Base-by-base conservation (phyloP, 2,329 filamentous ascomycete species). In the Claviceps pusilla region DNA sequence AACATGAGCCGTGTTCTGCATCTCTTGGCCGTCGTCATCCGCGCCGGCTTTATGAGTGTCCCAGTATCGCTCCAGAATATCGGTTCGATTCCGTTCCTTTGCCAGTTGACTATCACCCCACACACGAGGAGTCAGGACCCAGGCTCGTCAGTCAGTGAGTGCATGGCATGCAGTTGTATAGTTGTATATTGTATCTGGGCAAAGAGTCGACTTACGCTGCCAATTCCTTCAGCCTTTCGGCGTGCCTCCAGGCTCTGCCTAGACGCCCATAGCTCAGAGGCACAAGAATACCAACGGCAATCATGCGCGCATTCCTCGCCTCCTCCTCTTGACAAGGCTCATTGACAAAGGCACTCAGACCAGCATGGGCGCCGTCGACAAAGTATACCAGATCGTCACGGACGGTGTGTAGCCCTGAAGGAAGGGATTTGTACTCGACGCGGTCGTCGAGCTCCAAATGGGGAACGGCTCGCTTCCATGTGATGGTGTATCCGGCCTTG, bases 361-460 rank as follows among this genome's bases (percentile, higher is more conserved):
- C 93, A 5, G 89, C 90, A 71, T 89, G 84, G 48, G 80, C 76
- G 50, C 80, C 73, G 57, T 81, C 84, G 47, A 95, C 83, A 68
- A 97, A 98, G 73, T 97, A 98, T 63, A 89, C 87, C 52, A 97
- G 75, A 68, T 98, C 93, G 60, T 90, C 82, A 37, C 84, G 76
- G 24, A 97, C 88, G 55, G 88, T 86, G 70, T 98, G 93, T 51
- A 96, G 71, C 29, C 93, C 93, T 0, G 91, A 97, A 2, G 93
- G 93, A 49, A 98, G 77, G 57, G 89, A 94, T 71, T 96, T 97
- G 78, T 89, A 98, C 71, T 98, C 93, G 63, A 96, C 89, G 29
- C 86, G 82, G 54, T 89, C 89, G 61, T 95, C 87, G 50, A 97
- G 78, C 69, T 79, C 76, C 71, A 91, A 77, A 50, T 80, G 83